Base-by-base conservation (phyloP, 2,329 filamentous ascomycete genomes). In the Colletotrichum paranaense region DNA sequence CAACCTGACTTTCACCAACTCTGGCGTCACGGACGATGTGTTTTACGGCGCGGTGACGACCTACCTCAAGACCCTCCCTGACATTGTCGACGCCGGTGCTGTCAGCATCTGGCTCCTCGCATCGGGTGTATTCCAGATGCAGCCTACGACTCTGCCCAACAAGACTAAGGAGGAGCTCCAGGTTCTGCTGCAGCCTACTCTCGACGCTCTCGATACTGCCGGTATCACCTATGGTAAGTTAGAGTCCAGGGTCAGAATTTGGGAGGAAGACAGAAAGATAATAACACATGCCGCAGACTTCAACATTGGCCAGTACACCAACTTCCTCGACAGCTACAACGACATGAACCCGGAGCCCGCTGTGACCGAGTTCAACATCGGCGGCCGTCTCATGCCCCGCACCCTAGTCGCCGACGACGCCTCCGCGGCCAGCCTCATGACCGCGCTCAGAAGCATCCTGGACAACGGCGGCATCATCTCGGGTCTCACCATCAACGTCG, bases 121-220 rank as follows among this genome's bases (percentile, higher is more conserved):
- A 26, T 28, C 67, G 1, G 70, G 70, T 7, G 22, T 56, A 1
- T 72, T 74, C 62, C 14, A 62, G 9, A 67, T 74, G 72, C 68
- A 71, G 72, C 67, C 72, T 2, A 76, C 88, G 5, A 88, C 86
- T 0, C 82, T 81, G 0, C 87, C 85, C 16, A 81, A 84, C 66
- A 83, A 85, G 32, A 83, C 82, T 0, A 80, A 80, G 0, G 79
- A 78, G 3, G 78, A 87, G 32, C 79, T 87, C 4, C 78, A 82
- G 8, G 77, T 76, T 1, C 80, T 86, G 9, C 77, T 90, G 1
- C 70, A 78, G 14, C 86, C 87, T 1, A 83, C 89, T 11, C 77
- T 82, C 14, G 63, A 77, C 11, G 71, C 75, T 22, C 67, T 80
- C 12, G 67, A 71, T 22, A 73, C 58, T 16, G 73, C 78, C 58